Conservation (phyloP, 2,329 filamentous ascomycete genomes). For the Apiospora koreana region DNA sequence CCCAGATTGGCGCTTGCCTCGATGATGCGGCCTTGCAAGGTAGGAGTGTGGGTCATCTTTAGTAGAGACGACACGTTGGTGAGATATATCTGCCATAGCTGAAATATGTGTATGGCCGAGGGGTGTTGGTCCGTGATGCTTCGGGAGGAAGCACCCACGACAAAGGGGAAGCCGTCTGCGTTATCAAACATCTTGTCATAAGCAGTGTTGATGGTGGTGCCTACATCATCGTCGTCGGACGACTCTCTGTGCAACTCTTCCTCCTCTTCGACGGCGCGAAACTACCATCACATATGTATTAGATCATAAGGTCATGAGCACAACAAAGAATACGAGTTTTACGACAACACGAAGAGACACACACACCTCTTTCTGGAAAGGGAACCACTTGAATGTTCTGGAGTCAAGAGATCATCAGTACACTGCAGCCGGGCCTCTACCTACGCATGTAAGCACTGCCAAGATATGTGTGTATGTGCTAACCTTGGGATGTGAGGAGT, state of each 20-base stretch:
- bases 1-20: conserved; percentile 58
- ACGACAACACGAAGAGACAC: conserved; percentile 17
- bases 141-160: conserved; percentile 46
- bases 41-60: conserved; percentile 68
- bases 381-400: conserved; percentile 50
- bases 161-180: conserved; percentile 59
- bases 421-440: conserved; percentile 15
- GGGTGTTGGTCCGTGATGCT: conserved; percentile 53
- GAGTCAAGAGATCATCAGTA: not conserved
- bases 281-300: conserved; percentile 38
- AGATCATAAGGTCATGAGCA: conserved; percentile 15
- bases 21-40: conserved; percentile 64
- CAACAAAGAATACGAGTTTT: too few relatives aligned
- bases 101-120: conserved; percentile 59
- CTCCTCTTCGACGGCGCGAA: conserved; percentile 49
- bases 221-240: conserved; percentile 56
- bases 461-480: conserved; percentile 12
- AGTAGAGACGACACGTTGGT: conserved; percentile 70
- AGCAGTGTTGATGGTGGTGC: conserved; percentile 56
- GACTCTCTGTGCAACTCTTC: conserved; percentile 49
- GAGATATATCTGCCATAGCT: conserved; percentile 70
- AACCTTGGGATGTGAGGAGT: conserved; percentile 31
- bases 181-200: conserved; percentile 61
- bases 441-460: conserved; percentile 5
- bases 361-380: conserved; percentile 53